Percentiles rank a stretch among this genome's conserved stretches.
Evolutionary conservation across 2,329 filamentous ascomycete species (phyloP).

Genomic region (Coniella lustricola): DNA sequence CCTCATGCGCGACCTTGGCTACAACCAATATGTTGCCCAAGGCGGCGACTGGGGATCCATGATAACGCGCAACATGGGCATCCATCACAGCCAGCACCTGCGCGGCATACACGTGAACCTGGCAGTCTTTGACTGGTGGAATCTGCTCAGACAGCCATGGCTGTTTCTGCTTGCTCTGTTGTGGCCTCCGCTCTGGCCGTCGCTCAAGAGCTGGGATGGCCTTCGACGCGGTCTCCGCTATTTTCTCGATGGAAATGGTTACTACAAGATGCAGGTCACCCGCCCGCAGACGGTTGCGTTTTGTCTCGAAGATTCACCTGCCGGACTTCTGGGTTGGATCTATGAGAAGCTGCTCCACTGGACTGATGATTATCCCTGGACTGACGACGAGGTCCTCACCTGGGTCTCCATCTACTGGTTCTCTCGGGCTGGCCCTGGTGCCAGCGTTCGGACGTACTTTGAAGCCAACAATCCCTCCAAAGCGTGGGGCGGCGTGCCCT

Average conservation of each 20-base stretch:
- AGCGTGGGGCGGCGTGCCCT: conserved; percentile 29
- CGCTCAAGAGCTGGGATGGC: conserved; percentile 34
- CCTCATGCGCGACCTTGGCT: conserved; percentile 34
- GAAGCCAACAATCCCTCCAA: conserved; percentile 6
- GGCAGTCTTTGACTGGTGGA: conserved; percentile 52
- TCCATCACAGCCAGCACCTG: conserved; percentile 49
- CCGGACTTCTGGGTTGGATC: conserved; percentile 68
- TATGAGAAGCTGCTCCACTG: conserved; percentile 75
- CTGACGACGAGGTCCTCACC: conserved; percentile 66
- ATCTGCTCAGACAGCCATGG: conserved; percentile 46
- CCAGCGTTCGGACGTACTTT: conserved; percentile 58
- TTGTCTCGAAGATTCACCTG: conserved; percentile 60
- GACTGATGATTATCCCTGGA: conserved; percentile 67
- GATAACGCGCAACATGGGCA: conserved; percentile 55
- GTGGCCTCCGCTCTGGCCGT: conserved; percentile 49
- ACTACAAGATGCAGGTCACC: conserved; percentile 53
- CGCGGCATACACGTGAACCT: conserved; percentile 57
- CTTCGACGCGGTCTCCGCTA: background rate
- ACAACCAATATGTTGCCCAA: conserved; percentile 38
- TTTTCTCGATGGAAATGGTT: conserved; percentile 32
- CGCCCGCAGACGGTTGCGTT: conserved; percentile 64
- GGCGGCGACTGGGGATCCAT: conserved; percentile 66
- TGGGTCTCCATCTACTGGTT: conserved; percentile 73
- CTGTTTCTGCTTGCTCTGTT: conserved; percentile 40
- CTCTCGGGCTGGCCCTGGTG: conserved; percentile 60